Conservation (phyloP, 2,329 filamentous ascomycete species). For the Penicillium sclerotigenum region DNA sequence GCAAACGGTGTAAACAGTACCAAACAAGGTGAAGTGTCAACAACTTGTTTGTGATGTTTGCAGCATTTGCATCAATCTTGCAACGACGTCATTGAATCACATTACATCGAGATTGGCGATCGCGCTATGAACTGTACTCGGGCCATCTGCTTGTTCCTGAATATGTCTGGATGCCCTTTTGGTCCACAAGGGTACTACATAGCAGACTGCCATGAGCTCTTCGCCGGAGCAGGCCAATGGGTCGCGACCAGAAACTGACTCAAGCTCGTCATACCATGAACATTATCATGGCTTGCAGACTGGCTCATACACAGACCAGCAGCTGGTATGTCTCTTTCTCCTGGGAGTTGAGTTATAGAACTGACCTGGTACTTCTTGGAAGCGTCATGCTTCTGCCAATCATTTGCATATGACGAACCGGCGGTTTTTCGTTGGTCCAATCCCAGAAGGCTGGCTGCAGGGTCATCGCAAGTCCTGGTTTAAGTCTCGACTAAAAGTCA, state of each 20-base stretch:
- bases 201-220: slow-evolving; percentile 28
- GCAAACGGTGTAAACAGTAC: slow-evolving; percentile 30
- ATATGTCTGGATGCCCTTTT: slow-evolving; percentile 7
- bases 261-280: slow-evolving; percentile 18
- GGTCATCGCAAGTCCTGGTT: slow-evolving; percentile 64
- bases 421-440: slow-evolving; percentile 63
- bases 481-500: slow-evolving; percentile 44
- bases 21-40: slow-evolving; percentile 18
- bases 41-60: slow-evolving; percentile 15
- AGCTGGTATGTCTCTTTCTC: slow-evolving; percentile 43
- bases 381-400: slow-evolving; percentile 60
- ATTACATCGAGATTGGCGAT: slow-evolving; percentile 20
- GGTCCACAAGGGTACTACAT: slow-evolving; percentile 1
- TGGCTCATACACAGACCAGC: slow-evolving; percentile 54
- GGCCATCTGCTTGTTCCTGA: slow-evolving; percentile 4
- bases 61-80: background rate
- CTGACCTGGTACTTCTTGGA: slow-evolving; percentile 6
- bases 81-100: slow-evolving; percentile 33
- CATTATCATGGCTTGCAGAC: slow-evolving; percentile 41
- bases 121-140: slow-evolving; percentile 7
- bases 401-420: slow-evolving; percentile 61
- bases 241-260: slow-evolving; percentile 16
- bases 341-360: background rate
- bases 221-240: slow-evolving; percentile 20
- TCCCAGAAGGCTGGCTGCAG: slow-evolving; percentile 63